phyloP scores from a whole-genome alignment of 2,329 filamentous ascomycete genomes.

The Fusarium udum region DNA sequence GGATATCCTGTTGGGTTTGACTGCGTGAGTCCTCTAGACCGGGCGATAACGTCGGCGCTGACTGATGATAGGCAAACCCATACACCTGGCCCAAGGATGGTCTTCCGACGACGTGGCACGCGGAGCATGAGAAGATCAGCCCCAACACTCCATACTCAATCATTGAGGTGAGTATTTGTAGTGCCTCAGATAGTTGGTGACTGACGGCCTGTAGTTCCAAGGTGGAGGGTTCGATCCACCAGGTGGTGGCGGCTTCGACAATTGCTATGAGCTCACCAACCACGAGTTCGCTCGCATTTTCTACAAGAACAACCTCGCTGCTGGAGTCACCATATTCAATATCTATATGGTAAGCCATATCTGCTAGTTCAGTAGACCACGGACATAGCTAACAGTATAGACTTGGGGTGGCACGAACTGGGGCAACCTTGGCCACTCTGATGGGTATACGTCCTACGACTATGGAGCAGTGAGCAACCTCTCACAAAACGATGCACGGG shows the following conservation, averaged over 20 bases:
- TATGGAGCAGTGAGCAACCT: constrained; percentile 55
- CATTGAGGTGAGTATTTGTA: constrained; percentile 41
- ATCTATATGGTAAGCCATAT: constrained; percentile 70
- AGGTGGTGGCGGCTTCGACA: constrained; percentile 75
- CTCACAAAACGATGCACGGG: rapidly evolving
- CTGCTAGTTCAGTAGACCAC: rapidly evolving
- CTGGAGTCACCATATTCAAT: constrained; percentile 74
- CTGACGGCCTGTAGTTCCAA: constrained; percentile 62
- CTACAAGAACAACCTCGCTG: constrained; percentile 78
- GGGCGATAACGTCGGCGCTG: neutral
- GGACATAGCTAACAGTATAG: constrained; percentile 44
- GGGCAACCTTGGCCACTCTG: constrained; percentile 79
- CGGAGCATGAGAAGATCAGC: constrained; percentile 67
- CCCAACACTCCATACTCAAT: constrained; percentile 73
- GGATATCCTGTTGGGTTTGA: constrained; percentile 69
- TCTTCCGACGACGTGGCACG: constrained; percentile 58
- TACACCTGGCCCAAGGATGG: constrained; percentile 44
- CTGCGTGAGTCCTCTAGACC: constrained; percentile 49
- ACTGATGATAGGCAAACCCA: constrained; percentile 56
- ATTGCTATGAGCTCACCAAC: constrained; percentile 73
- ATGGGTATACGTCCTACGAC: constrained; percentile 68
- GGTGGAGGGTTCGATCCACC: constrained; percentile 78
- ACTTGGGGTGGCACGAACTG: constrained; percentile 84
- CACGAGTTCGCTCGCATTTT: constrained; percentile 81
- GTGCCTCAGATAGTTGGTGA: rapidly evolving